Evolutionary conservation across 306 rosid species (phyloP).

Genomic region (Quercus ilex): DNA sequence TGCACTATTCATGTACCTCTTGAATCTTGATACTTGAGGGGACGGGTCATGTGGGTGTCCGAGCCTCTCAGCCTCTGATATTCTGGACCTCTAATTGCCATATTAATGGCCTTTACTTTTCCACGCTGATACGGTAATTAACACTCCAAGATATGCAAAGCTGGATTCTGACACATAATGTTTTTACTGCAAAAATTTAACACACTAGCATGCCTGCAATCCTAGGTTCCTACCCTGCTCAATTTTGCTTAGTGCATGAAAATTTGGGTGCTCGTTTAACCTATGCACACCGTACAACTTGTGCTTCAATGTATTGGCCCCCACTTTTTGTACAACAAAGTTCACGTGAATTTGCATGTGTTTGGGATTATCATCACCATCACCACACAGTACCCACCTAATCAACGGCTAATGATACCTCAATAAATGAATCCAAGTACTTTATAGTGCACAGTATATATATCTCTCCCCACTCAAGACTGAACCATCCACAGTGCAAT

Average conservation of each 20-base stretch:
- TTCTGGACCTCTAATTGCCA: neutral
- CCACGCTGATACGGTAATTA: constrained; percentile 15
- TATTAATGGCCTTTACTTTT: constrained; percentile 22
- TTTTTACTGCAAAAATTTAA: constrained; percentile 26
- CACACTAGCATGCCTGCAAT: constrained; percentile 14
- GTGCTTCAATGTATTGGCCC: neutral
- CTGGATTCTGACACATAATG: constrained; percentile 14
- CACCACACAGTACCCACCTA: neutral
- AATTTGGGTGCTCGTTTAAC: neutral
- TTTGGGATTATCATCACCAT: neutral
- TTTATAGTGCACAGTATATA: neutral
- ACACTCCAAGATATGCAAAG: constrained; percentile 1
- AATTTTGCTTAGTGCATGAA: neutral
- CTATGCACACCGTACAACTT: too few species aligned
- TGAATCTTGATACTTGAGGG: constrained; percentile 1
- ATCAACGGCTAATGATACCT: constrained; percentile 18
- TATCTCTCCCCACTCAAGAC: too few species aligned
- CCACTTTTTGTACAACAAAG: neutral
- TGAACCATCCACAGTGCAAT: neutral
- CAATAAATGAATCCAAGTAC: neutral
- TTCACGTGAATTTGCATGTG: constrained; percentile 9
- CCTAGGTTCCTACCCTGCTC: constrained; percentile 31
- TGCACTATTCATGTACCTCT: neutral
- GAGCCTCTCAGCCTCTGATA: constrained; percentile 9
- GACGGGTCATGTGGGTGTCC: constrained; percentile 41